A percentile compares a stretch with the other conserved stretches of the same genome.
These are phyloP conservation scores for Citrus sp. DNA, from an alignment of 345 rosid species.

Conservation along the genomic window DNA sequence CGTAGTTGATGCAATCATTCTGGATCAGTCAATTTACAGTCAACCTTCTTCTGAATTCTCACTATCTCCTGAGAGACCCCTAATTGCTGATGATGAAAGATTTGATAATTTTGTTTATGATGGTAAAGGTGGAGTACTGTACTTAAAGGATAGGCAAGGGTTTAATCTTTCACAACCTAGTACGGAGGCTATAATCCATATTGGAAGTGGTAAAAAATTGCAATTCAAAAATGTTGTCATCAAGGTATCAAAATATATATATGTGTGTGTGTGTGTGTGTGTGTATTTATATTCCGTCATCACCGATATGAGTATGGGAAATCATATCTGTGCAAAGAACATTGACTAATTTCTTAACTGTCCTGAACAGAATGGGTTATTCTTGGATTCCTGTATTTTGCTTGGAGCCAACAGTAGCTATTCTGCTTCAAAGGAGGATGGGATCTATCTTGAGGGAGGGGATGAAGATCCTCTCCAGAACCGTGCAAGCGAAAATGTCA, in stretches of 20 bases:
- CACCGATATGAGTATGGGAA: background rate
- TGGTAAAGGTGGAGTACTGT: conserved; percentile 80
- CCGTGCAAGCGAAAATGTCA: conserved; percentile 33
- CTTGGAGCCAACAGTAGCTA: conserved; percentile 83
- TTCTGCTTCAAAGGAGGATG: conserved; percentile 63
- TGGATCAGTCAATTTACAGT: conserved; percentile 56
- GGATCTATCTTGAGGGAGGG: conserved; percentile 56
- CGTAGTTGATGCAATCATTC: conserved; percentile 55
- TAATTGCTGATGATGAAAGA: conserved; percentile 80
- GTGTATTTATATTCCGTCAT: background rate
- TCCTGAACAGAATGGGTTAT: conserved; percentile 68
- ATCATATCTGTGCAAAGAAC: background rate
- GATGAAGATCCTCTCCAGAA: conserved; percentile 35
- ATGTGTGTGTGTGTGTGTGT: too few relatives aligned
- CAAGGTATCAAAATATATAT: conserved; percentile 41
- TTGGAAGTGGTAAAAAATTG: conserved; percentile 75
- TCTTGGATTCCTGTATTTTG: conserved; percentile 82
- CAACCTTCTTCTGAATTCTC: conserved; percentile 64
- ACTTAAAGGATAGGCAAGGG: conserved; percentile 72
- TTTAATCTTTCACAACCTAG: conserved; percentile 56
- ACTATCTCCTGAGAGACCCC: conserved; percentile 75
- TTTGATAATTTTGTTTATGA: conserved; percentile 75
- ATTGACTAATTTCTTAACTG: background rate
- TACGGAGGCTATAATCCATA: conserved; percentile 68
- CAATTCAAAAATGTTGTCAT: conserved; percentile 80